Evolutionary conservation across 768 basidiomycete genomes (phyloP).

Genomic region (Hemileccinum impolitum): DNA sequence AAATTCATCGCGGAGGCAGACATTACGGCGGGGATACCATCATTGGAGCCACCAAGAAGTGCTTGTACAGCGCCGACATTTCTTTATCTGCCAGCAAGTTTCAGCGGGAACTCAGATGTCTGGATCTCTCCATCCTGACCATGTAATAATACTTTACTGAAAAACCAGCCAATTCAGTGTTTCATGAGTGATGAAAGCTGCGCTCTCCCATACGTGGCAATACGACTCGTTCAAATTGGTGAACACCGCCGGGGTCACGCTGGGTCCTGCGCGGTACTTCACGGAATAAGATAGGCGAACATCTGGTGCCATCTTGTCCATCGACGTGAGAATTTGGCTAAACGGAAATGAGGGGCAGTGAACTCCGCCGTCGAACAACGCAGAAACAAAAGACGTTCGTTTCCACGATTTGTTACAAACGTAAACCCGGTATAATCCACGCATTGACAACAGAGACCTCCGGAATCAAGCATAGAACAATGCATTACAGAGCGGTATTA

Average conservation of each 20-base stretch:
- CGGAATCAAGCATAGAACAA: background rate
- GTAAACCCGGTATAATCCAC: background rate
- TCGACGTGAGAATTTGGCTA: background rate
- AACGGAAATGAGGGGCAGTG: background rate
- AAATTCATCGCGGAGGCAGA: too few species aligned
- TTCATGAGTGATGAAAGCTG: background rate
- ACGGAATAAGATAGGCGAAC: background rate
- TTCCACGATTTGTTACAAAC: background rate
- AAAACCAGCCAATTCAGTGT: too few species aligned
- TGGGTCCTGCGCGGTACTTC: background rate
- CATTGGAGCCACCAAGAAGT: background rate
- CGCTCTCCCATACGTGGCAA: background rate
- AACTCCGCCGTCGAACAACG: background rate
- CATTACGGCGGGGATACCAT: background rate
- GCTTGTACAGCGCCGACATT: background rate
- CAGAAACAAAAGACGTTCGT: background rate
- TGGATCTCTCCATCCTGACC: background rate
- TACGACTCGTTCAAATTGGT: background rate
- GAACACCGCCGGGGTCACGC: background rate
- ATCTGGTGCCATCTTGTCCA: background rate
- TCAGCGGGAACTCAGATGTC: background rate
- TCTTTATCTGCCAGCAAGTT: too few species aligned
- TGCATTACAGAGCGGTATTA: background rate
- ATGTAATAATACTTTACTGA: too few species aligned
- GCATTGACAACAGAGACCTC: background rate